Conservation (phyloP, 768 basidiomycete genomes). For the Pleurotus eryngii region DNA sequence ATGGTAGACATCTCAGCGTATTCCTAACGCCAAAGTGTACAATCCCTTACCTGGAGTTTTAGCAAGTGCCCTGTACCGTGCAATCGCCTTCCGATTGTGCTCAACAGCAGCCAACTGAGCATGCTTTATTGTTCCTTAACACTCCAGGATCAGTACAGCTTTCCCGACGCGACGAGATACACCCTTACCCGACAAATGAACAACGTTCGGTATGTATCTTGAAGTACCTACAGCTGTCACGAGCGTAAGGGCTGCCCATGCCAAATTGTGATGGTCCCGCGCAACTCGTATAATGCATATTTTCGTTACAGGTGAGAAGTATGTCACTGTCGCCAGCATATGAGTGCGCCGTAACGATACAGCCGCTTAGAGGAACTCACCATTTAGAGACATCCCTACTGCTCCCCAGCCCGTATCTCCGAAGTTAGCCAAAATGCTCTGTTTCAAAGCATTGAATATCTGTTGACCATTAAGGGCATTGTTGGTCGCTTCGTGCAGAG, state of each 20-base stretch:
- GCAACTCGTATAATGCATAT: conserved; percentile 85
- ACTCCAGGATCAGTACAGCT: background rate
- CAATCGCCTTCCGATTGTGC: conserved; percentile 70
- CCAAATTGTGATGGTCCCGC: conserved; percentile 73
- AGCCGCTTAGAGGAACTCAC: conserved; percentile 34
- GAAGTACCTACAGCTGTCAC: conserved; percentile 58
- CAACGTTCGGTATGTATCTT: conserved; percentile 67
- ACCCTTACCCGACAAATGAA: conserved; percentile 70
- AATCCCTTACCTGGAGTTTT: conserved; percentile 46
- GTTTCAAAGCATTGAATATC: conserved; percentile 66
- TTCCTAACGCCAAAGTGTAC: background rate
- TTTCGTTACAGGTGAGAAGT: conserved; percentile 80
- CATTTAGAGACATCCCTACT: conserved; percentile 65
- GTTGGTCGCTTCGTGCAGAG: conserved; percentile 22
- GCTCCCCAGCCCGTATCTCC: conserved; percentile 88
- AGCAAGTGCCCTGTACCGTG: conserved; percentile 55
- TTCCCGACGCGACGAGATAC: conserved; percentile 16
- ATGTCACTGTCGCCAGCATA: conserved; percentile 62
- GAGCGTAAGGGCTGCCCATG: conserved; percentile 78
- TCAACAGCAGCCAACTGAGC: conserved; percentile 73
- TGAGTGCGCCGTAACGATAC: background rate
- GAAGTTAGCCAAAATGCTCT: conserved; percentile 69
- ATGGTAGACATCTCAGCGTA: conserved; percentile 4
- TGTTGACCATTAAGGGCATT: conserved; percentile 51
- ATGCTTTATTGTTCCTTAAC: conserved; percentile 81